phyloP scores from a whole-genome alignment of 129 eudicot genomes.

The Arctium minus region DNA sequence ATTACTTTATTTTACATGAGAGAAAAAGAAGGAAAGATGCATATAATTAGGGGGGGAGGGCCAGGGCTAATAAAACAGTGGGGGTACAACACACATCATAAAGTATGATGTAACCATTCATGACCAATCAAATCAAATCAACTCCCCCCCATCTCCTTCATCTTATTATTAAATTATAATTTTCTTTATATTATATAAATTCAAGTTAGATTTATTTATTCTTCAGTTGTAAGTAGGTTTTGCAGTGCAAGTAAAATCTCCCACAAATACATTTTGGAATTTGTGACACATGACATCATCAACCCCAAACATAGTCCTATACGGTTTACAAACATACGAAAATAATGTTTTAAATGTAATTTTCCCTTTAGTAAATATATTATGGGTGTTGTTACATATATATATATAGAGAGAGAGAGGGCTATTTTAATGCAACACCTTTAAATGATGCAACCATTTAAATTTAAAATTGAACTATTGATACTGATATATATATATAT shows the following conservation, averaged over 20 bases:
- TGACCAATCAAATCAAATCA: conserved; percentile 42
- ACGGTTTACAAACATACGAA: neutral
- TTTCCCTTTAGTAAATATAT: too few species aligned
- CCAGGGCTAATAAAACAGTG: conserved; percentile 18
- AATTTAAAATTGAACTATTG: too few species aligned
- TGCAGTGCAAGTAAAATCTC: conserved; percentile 23
- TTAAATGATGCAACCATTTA: too few species aligned
- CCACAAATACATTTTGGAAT: conserved; percentile 30
- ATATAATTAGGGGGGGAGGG: neutral
- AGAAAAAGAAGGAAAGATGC: neutral
- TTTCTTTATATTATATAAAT: neutral
- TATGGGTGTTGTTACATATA: too few species aligned
- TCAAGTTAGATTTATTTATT: neutral
- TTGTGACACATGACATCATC: conserved; percentile 26
- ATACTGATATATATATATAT: too few species aligned
- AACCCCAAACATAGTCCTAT: neutral
- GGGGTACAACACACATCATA: conserved; percentile 32
- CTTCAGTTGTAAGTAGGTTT: conserved; percentile 14
- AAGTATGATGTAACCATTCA: conserved; percentile 39
- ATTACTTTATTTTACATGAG: neutral
- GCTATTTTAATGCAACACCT: too few species aligned
- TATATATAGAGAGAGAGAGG: too few species aligned
- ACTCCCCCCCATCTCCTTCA: conserved; percentile 13
- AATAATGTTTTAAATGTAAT: too few species aligned
- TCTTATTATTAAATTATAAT: neutral